Conservation (phyloP, 2,329 filamentous ascomycete genomes). For the Aspergillus fijiensis region DNA sequence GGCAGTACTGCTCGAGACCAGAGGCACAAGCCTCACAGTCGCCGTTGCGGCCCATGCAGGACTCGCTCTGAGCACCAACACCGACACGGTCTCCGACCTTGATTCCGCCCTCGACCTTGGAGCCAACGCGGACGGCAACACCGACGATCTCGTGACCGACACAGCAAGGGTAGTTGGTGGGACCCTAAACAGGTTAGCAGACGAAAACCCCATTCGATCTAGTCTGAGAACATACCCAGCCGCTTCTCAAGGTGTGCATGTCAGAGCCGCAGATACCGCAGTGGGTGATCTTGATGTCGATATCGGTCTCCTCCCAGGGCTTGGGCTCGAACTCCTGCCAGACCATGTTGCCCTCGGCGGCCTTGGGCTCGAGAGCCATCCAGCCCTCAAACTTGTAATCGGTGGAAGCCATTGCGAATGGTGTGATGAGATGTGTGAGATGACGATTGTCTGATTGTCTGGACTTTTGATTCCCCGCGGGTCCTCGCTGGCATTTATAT, state of each 20-base stretch:
- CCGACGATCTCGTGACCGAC: constrained; percentile 68
- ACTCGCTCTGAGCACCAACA: constrained; percentile 60
- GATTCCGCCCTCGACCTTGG: constrained; percentile 33
- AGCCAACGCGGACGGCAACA: constrained; percentile 57
- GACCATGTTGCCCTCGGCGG: constrained; percentile 54
- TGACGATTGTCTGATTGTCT: constrained; percentile 1
- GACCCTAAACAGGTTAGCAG: constrained; percentile 22
- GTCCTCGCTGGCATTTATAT: constrained; percentile 13
- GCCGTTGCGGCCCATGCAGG: constrained; percentile 47
- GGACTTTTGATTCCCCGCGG: constrained; percentile 8
- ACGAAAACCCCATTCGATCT: background rate
- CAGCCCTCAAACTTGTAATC: constrained; percentile 58
- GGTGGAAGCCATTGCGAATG: constrained; percentile 28
- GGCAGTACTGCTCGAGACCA: constrained; percentile 38
- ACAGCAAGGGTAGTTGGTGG: constrained; percentile 46
- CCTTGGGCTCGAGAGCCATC: constrained; percentile 51
- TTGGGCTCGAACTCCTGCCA: constrained; percentile 62
- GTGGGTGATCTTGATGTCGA: constrained; percentile 64
- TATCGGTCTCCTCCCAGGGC: constrained; percentile 62
- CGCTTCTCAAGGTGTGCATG: constrained; percentile 57
- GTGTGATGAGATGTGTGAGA: background rate
- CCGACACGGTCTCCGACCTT: constrained; percentile 44
- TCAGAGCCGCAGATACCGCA: constrained; percentile 66
- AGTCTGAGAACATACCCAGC: constrained; percentile 30
- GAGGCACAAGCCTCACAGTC: constrained; percentile 54